These are phyloP conservation scores for Cornus florida DNA, from an alignment of 148 eudicot species.

Conservation along the genomic window DNA sequence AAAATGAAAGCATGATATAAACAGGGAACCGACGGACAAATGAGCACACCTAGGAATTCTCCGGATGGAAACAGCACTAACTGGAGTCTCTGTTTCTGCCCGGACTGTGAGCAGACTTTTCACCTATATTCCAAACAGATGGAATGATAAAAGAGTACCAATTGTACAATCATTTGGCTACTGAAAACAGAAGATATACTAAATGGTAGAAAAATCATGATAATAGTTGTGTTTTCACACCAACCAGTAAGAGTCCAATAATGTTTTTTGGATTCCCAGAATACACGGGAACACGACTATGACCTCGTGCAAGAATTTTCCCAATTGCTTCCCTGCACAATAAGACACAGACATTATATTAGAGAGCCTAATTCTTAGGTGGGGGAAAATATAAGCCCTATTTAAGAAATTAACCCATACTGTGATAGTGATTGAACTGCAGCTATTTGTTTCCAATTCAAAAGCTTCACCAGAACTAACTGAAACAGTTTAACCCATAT, in stretches of 20 bases:
- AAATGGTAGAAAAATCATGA: not conserved
- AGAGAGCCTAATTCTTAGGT: not conserved
- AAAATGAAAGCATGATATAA: not conserved
- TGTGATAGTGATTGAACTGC: not conserved
- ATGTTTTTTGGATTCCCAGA: constrained; percentile 74
- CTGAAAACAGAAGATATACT: not conserved
- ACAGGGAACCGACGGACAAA: not conserved
- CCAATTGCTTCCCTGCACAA: constrained; percentile 88
- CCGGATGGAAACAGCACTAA: constrained; percentile 88
- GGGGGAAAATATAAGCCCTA: not conserved
- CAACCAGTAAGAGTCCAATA: constrained; percentile 82
- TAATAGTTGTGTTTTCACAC: constrained; percentile 16
- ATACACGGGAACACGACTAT: constrained; percentile 93
- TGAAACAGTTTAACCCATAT: not conserved
- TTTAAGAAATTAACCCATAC: constrained; percentile 7
- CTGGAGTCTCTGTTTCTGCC: constrained; percentile 90
- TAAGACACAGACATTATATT: not conserved
- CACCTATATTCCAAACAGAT: constrained; percentile 42
- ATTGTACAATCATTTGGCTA: constrained; percentile 1
- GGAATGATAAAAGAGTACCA: not conserved
- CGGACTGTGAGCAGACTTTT: constrained; percentile 93
- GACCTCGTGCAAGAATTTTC: constrained; percentile 87
- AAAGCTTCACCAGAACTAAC: constrained; percentile 1
- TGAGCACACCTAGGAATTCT: constrained; percentile 71
- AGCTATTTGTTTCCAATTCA: constrained; percentile 2